Evolutionary conservation across 176 grass and related monocot genomes (phyloP), one percentile per base, ranked within the genome.

Genomic region (Phragmites australis): DNA sequence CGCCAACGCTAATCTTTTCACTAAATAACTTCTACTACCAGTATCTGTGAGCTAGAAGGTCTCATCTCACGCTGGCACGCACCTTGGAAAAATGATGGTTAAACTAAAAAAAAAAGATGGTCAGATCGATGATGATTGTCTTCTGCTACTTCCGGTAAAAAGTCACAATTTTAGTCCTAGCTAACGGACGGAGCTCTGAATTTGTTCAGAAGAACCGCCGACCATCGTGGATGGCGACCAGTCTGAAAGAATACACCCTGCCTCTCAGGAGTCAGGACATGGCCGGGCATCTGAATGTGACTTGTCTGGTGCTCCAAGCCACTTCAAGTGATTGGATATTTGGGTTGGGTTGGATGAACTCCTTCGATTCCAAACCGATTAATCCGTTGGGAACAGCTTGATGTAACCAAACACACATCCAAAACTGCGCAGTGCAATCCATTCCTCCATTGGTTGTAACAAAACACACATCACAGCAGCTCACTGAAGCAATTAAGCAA

Each of bases 271-370:
- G n/a, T n/a, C n/a, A n/a, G n/a, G n/a, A n/a, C n/a, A n/a, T n/a
- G n/a, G n/a, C n/a, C n/a, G n/a, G 30, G 55, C 52, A 13, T 14
- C 4, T 56, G 70, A 66, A 43, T 12, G 46, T 11, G 70, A 78
- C 15, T 39, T 43, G 74, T 77, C 74, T 63, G 82, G 44, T n/a
- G 43, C 22, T 58, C n/a, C 64, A 81, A n/a, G n/a, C 60, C n/a
- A n/a, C n/a, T n/a, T n/a, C n/a, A n/a, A n/a, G n/a, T n/a, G n/a
- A n/a, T n/a, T n/a, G n/a, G n/a, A n/a, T n/a, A n/a, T n/a, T n/a
- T n/a, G n/a, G n/a, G n/a, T n/a, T n/a, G n/a, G n/a, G n/a, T n/a
- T n/a, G n/a, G n/a, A n/a, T n/a, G n/a, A n/a, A n/a, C n/a, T n/a
- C n/a, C n/a, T n/a, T n/a, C n/a, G n/a, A n/a, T n/a, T n/a, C n/a